phyloP scores from a whole-genome alignment of 192 early-diverging fungal species.

The Backusella westeae region DNA sequence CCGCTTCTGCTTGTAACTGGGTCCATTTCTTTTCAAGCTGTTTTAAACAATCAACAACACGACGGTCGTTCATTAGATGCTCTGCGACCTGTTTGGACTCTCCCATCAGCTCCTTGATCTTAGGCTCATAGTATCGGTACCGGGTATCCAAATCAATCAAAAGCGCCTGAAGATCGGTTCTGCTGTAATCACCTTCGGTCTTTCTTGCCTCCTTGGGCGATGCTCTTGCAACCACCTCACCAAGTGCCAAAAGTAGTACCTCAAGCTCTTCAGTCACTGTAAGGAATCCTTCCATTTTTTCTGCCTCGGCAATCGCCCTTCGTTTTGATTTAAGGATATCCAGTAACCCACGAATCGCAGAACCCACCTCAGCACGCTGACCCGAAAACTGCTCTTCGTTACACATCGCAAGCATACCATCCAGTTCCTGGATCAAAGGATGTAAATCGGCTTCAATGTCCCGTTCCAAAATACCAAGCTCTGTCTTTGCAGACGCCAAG shows the following conservation, averaged over 20 bases:
- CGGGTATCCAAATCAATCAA: constrained; percentile 44
- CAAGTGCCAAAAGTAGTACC: constrained; percentile 35
- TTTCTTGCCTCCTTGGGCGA: constrained; percentile 10
- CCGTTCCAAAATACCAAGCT: constrained; percentile 23
- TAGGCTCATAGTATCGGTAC: constrained; percentile 41
- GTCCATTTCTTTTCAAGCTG: constrained; percentile 46
- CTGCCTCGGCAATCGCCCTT: constrained; percentile 29
- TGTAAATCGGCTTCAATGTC: constrained; percentile 32
- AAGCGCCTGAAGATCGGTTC: constrained; percentile 36
- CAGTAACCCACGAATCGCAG: constrained; percentile 25
- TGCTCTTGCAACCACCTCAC: constrained; percentile 36
- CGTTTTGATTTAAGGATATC: constrained; percentile 34
- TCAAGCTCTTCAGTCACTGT: constrained; percentile 40
- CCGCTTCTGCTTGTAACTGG: constrained; percentile 38
- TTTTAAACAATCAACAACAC: constrained; percentile 39
- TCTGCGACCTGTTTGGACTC: constrained; percentile 25
- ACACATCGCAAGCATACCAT: constrained; percentile 22
- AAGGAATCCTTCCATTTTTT: constrained; percentile 33
- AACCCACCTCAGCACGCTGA: constrained; percentile 36
- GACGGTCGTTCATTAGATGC: constrained; percentile 36
- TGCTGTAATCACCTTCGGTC: background rate
- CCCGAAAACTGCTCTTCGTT: constrained; percentile 19
- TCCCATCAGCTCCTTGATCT: constrained; percentile 32
- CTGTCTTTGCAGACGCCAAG: constrained; percentile 20
- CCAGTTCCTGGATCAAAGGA: constrained; percentile 27